Base-by-base conservation (phyloP, 148 eudicot genomes). In the Spergularia bocconei region DNA sequence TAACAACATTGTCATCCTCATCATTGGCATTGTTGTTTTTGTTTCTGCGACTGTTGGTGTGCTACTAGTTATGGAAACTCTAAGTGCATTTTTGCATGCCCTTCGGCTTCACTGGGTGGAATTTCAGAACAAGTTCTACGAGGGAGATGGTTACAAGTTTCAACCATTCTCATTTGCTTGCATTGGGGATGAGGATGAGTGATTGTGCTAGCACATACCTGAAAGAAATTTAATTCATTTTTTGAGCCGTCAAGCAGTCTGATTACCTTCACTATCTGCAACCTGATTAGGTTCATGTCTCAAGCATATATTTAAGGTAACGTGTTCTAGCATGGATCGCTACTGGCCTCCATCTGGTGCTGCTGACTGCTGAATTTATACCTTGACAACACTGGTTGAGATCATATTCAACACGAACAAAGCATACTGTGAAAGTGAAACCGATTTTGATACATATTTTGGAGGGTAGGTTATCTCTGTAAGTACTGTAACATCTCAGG, bases 21-120 rank as follows among this genome's bases (percentile, higher is more conserved):
- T 82, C 39, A 75, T 84, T 20, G 89, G 89, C 48, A 70, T 84
- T 33, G 25, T 69, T 25, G 84, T 86, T 61, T 86, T 86, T 44
- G 48, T 86, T 60, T 80, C 70, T 36, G 89, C 89, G 6, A 86
- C 89, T 29, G 81, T 82, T 41, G 87, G 87, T 6, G 89, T 86
- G 56, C 78, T 86, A 64, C 71, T 86, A 36, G 81, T 84, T 23
- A 86, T 86, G 89, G 89, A 86, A 80, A 86, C 86, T 14, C 85
- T 86, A 1, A 86, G 89, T 60, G 89, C 89, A n/a, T 86, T 86
- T 72, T 71, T 86, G 52, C 89, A 86, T 63, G 87, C 89, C 44
- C 69, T 86, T 75, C 80, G 89, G 57, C 87, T 86, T 70, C 89
- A 84, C 73, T 86, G 89, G 89, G 84, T 86, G 29, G 89, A 86